These are phyloP conservation scores for Barnettozyma hawaiiensis DNA, from an alignment of 1,139 yeast species.

Conservation along the genomic window DNA sequence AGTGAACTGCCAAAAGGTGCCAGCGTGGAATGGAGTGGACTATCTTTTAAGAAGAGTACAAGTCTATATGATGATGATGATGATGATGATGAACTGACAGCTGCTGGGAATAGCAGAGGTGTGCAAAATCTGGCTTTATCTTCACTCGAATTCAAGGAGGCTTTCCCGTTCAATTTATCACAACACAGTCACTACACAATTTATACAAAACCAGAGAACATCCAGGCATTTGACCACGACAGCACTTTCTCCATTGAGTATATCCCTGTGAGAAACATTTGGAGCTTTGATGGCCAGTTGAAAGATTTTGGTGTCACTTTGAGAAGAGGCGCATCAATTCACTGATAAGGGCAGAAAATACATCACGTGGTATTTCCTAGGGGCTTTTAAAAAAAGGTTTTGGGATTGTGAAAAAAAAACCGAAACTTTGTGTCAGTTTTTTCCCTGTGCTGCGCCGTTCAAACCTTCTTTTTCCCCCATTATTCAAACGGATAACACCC, in stretches of 20 bases:
- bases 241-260: conserved; percentile 24
- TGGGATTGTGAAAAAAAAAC: too few relatives aligned
- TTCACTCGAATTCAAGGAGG: conserved; percentile 13
- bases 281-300: conserved; percentile 24
- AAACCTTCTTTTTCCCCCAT: not conserved
- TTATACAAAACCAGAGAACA: conserved; percentile 19
- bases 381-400: too few relatives aligned
- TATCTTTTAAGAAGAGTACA: conserved; percentile 37
- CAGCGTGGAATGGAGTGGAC: conserved; percentile 73
- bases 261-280: conserved; percentile 29
- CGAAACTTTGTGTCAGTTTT: conserved; percentile 3
- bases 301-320: conserved; percentile 26
- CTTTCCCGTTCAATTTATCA: conserved; percentile 6
- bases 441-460: conserved; percentile 1
- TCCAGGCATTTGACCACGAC: not conserved
- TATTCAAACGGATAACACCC: too few relatives aligned
- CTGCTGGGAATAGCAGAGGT: conserved; percentile 7
- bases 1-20: conserved; percentile 65
- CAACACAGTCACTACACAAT: conserved; percentile 24
- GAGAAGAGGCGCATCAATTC: conserved; percentile 8
- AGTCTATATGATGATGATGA: conserved; percentile 41
- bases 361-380: conserved; percentile 7
- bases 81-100: conserved; percentile 27
- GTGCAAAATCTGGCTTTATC: conserved; percentile 21
- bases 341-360: not conserved